Evolutionary conservation across 148 eudicot genomes (phyloP).

Genomic region (Rhododendron williamsianum): DNA sequence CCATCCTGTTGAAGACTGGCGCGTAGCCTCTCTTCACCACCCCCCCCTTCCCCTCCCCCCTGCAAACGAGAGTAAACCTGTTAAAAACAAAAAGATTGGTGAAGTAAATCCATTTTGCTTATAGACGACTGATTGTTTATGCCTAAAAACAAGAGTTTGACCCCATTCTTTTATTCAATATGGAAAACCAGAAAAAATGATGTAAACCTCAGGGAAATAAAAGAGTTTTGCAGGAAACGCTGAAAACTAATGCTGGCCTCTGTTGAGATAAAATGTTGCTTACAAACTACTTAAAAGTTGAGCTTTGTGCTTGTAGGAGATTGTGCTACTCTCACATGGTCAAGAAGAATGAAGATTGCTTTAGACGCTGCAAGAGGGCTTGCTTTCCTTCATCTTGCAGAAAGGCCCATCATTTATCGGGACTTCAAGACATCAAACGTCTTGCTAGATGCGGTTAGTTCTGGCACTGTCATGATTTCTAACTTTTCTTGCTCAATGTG

Average conservation of each 20-base stretch:
- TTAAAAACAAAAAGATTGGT: not conserved
- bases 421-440: conserved; percentile 87
- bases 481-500: not conserved
- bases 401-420: conserved; percentile 68
- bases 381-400: conserved; percentile 71
- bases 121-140: not conserved
- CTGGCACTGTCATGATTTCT: not conserved
- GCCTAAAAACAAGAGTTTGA: not conserved
- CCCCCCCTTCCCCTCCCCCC: no score
- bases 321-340: conserved; percentile 68
- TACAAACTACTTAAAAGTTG: not conserved
- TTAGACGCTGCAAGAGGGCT: conserved; percentile 87
- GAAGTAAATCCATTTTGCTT: not conserved
- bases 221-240: not conserved
- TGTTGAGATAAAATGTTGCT: not conserved
- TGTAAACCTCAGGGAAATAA: not conserved
- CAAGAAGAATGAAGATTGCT: conserved; percentile 71
- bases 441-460: conserved; percentile 69
- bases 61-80: not conserved
- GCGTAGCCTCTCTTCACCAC: not conserved
- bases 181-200: not conserved
- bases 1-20: not conserved
- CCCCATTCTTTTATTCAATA: not conserved
- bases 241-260: not conserved
- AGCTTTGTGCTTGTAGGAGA: conserved; percentile 40